phyloP scores from a whole-genome alignment of 176 grass and related monocot species.

The Eragrostis nindensis region DNA sequence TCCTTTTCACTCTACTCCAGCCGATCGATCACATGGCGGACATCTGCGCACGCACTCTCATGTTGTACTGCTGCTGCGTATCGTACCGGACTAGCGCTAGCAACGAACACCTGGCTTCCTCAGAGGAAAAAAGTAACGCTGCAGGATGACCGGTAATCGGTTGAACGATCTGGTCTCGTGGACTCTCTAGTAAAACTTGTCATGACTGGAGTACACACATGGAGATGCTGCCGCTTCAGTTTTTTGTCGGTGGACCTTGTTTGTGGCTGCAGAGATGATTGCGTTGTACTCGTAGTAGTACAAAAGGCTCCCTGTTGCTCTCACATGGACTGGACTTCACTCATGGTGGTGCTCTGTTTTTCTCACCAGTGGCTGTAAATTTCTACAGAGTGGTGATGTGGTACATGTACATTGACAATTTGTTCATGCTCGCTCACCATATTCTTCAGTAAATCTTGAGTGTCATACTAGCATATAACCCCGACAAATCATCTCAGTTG shows the following conservation, averaged over 20 bases:
- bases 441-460: background rate
- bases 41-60: background rate
- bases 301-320: background rate
- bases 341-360: background rate
- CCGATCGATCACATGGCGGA: background rate
- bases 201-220: background rate
- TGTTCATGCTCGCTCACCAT: background rate
- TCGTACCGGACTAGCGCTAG: background rate
- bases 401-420: too few relatives aligned
- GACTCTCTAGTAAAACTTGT: background rate
- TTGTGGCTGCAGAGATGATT: constrained; percentile 9
- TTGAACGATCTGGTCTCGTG: background rate
- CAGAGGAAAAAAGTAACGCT: constrained; percentile 7
- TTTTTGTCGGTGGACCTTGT: constrained; percentile 1
- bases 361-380: background rate
- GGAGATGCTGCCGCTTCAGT: background rate
- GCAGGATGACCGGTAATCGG: background rate
- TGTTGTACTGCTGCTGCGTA: background rate
- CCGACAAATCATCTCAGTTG: background rate
- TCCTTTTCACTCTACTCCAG: constrained; percentile 6
- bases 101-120: background rate
- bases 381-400: too few relatives aligned
- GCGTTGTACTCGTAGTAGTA: background rate
- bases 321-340: background rate
- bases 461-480: background rate